A percentile compares a stretch with the other conserved stretches of the same genome.
Evolutionary conservation across 352 stramenopile species (phyloP).

Genomic region (Halophytophthora polymorphica): DNA sequence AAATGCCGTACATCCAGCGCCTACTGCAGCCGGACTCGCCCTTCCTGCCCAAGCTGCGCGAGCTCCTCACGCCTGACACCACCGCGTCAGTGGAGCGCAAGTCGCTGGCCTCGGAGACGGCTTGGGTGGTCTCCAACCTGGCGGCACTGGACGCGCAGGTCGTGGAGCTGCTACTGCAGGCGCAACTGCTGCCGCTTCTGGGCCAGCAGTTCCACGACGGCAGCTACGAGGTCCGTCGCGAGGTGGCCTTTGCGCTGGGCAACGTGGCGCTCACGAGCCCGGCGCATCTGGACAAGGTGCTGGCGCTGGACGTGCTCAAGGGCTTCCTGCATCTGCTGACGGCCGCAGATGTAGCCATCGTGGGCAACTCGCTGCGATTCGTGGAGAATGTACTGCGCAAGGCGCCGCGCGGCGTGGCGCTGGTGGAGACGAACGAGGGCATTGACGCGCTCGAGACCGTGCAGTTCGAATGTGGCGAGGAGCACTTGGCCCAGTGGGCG

Average conservation of each 20-base stretch:
- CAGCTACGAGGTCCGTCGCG: conserved; percentile 64
- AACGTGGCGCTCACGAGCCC: conserved; percentile 70
- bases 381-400: conserved; percentile 76
- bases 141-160: conserved; percentile 50
- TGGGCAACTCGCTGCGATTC: conserved; percentile 74
- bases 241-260: conserved; percentile 69
- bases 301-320: conserved; percentile 57
- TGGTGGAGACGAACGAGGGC: conserved; percentile 61
- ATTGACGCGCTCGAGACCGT: conserved; percentile 80
- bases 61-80: conserved; percentile 42
- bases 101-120: conserved; percentile 51
- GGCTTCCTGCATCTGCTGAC: conserved; percentile 57
- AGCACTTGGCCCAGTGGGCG: conserved; percentile 61
- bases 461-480: conserved; percentile 61
- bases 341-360: conserved; percentile 59
- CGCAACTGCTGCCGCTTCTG: conserved; percentile 54
- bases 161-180: conserved; percentile 53
- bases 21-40: conserved; percentile 43
- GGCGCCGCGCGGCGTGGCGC: conserved; percentile 44
- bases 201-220: conserved; percentile 53
- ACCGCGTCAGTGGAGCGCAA: conserved; percentile 19
- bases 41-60: conserved; percentile 55
- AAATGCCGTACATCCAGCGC: conserved; percentile 53
- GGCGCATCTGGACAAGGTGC: conserved; percentile 42
- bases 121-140: conserved; percentile 80